Conservation (phyloP, 352 stramenopile species). For the Phytopythium ostracodes region DNA sequence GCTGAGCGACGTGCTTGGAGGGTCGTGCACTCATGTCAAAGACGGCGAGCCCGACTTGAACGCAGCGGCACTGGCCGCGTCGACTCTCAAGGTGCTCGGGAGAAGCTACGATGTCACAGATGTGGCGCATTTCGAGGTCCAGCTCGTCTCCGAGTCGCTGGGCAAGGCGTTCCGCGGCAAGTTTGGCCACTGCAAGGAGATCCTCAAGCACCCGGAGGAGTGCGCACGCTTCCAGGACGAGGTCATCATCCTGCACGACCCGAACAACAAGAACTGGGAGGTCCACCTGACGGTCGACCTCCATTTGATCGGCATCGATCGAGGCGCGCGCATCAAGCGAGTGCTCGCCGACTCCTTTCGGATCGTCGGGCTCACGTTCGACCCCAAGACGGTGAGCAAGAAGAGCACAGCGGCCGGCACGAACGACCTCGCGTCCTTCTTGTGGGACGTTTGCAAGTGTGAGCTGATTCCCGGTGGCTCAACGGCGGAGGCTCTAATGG, state of each 20-base stretch:
- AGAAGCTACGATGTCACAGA: slow-evolving; percentile 51
- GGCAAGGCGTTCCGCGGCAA: slow-evolving; percentile 35
- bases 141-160: slow-evolving; percentile 24
- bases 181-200: slow-evolving; percentile 26
- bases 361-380: slow-evolving; percentile 56
- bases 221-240: slow-evolving; percentile 23
- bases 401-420: slow-evolving; percentile 6
- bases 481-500: slow-evolving; percentile 31
- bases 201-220: slow-evolving; percentile 24
- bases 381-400: slow-evolving; percentile 40
- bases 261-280: slow-evolving; percentile 31
- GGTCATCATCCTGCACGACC: slow-evolving; percentile 35
- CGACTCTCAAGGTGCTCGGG: slow-evolving; percentile 33
- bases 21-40: neutral
- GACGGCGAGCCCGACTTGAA: neutral
- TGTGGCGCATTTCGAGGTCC: slow-evolving; percentile 55
- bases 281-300: slow-evolving; percentile 36
- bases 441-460: slow-evolving; percentile 56
- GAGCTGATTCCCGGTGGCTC: slow-evolving; percentile 28
- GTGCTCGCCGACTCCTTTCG: slow-evolving; percentile 60
- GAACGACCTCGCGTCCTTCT: slow-evolving; percentile 30
- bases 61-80: neutral
- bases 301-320: slow-evolving; percentile 44
- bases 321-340: slow-evolving; percentile 41
- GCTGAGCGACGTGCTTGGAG: slow-evolving; percentile 31